A percentile compares a stretch with the other conserved stretches of the same genome.
phyloP scores from a whole-genome alignment of 768 basidiomycete species.

The Suillus cothurnatus region DNA sequence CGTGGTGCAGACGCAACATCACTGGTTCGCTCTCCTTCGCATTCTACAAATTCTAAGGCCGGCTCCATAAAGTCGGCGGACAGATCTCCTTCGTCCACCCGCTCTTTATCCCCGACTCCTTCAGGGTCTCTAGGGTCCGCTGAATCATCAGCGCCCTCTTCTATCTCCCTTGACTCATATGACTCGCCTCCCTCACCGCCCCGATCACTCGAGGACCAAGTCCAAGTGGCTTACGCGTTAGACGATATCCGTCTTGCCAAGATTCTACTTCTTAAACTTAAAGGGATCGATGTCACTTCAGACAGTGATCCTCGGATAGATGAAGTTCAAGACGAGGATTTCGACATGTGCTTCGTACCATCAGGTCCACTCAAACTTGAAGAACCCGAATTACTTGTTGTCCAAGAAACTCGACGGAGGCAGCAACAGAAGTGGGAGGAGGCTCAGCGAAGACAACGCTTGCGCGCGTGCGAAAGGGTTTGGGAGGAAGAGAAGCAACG shows the following conservation, averaged over 20 bases:
- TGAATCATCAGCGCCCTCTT: constrained; percentile 25
- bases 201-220: constrained; percentile 58
- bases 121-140: constrained; percentile 16
- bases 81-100: constrained; percentile 11
- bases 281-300: constrained; percentile 58
- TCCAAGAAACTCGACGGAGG: constrained; percentile 37
- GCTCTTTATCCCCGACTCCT: constrained; percentile 26
- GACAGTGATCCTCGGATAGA: constrained; percentile 67
- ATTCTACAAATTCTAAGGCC: constrained; percentile 2
- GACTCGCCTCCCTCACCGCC: constrained; percentile 47
- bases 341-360: constrained; percentile 41
- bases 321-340: constrained; percentile 54
- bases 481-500: constrained; percentile 52
- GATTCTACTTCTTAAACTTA: constrained; percentile 61
- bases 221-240: constrained; percentile 66
- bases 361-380: constrained; percentile 41
- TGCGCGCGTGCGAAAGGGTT: constrained; percentile 47
- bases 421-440: constrained; percentile 36
- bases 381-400: constrained; percentile 43
- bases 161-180: constrained; percentile 40
- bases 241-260: constrained; percentile 71
- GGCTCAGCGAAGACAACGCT: constrained; percentile 39
- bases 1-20: neutral
- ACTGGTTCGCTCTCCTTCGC: constrained; percentile 1
- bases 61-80: neutral